phyloP scores from a whole-genome alignment of 805 yeast species.

The Yarrowia porcina region DNA sequence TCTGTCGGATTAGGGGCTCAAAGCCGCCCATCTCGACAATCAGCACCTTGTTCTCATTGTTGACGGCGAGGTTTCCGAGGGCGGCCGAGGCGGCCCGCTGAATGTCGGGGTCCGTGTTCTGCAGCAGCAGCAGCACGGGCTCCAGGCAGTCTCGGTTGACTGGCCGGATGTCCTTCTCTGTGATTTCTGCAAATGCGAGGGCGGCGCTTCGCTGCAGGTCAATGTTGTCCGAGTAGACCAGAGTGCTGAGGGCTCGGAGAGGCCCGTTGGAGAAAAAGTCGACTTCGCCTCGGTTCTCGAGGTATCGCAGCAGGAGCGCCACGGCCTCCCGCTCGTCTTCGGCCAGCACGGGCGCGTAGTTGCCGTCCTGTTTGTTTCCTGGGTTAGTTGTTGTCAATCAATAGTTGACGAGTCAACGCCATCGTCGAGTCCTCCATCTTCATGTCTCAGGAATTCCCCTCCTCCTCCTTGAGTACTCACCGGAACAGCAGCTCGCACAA shows the following conservation, averaged over 20 bases:
- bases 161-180: slow-evolving; percentile 90
- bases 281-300: slow-evolving; percentile 83
- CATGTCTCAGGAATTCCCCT: too few species aligned
- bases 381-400: neutral
- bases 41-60: slow-evolving; percentile 86
- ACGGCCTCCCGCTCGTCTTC: slow-evolving; percentile 98
- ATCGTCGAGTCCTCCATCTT: too few species aligned
- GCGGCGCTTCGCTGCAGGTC: slow-evolving; percentile 97
- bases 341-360: slow-evolving; percentile 78
- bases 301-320: slow-evolving; percentile 77
- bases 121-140: slow-evolving; percentile 84
- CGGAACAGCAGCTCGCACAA: slow-evolving; percentile 31
- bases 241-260: slow-evolving; percentile 80
- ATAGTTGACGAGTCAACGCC: too few species aligned
- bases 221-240: slow-evolving; percentile 91
- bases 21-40: slow-evolving; percentile 98
- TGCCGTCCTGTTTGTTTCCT: slow-evolving; percentile 39
- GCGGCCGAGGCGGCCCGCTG: slow-evolving; percentile 99
- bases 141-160: slow-evolving; percentile 89
- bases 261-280: slow-evolving; percentile 85
- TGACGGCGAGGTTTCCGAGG: slow-evolving; percentile 94
- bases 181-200: slow-evolving; percentile 95
- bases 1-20: slow-evolving; percentile 92
- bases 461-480: too few species aligned
- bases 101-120: slow-evolving; percentile 86